Evolutionary conservation across 148 eudicot genomes (phyloP), one percentile per base, ranked within the genome.

Genomic region (Rheum nobile): DNA sequence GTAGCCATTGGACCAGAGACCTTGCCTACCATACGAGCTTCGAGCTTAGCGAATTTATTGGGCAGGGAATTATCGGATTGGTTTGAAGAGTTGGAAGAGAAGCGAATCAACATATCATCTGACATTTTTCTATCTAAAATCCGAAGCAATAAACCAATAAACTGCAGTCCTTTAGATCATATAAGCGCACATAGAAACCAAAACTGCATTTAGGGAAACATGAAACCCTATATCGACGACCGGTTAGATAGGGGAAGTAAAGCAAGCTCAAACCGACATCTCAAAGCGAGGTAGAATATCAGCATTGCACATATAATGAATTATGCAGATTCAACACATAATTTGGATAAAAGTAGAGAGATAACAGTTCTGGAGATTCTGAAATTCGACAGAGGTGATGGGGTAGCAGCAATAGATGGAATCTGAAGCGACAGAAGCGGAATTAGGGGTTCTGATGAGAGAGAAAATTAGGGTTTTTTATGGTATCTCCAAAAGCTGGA

Each of bases 21-120:
- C 83, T 92, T 96, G 16, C 97, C 95, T 19, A 83, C 90, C 86
- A 96, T 81, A n/a, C 99, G 88, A 43, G 99, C 99, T 82, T 92
- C 97, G 9, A 96, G 97, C 75, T 90, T 90, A 0, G 99, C 99
- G 26, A 92, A 86, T 81, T 91, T 96, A 1, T 84, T 82, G 24
- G 91, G 91, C 82, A 86, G 75, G 16, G 97, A 92, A 73, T 88
- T 86, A 78, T 92, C 99, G 19, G 97, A 90, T 77, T 90, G 99
- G 77, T 92, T 96, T 3, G 95, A 92, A 6, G 99, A 92, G 77
- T 96, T 92, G 43, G 97, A 91, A 11, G 96, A 83, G 75, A 96
- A 89, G 78, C 90, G 96, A 4, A 87, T 47, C 19, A 89, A 68
- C 94, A 92, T 78, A 72, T 92, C 99, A 48, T 92, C 99, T 72